Base-by-base conservation (phyloP, 176 grass and related monocot genomes). In the Eleusine coracana region DNA sequence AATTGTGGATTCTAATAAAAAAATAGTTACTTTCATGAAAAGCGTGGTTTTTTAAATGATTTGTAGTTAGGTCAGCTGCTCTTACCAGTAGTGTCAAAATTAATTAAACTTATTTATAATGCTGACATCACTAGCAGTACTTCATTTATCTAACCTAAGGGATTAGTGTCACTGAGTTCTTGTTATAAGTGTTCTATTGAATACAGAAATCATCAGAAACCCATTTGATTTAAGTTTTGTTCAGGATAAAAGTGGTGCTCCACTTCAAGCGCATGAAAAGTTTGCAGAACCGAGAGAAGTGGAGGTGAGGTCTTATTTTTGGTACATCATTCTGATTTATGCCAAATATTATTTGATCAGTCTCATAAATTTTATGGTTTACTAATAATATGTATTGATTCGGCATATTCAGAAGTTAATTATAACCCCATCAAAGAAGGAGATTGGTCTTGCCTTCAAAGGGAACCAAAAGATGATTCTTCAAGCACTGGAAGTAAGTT, bases 381-480 rank as follows among this genome's bases (percentile, higher is more conserved):
- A 17, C 39, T 80, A 78, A 37, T 85, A 74, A 71, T 15, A 70
- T 63, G 34, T 62, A 78, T 65, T 37, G 54, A 83, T 79, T 93
- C 38, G 50, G 42, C 28, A 74, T 73, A 50, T 90, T 76, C 83
- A 96, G 96, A 98, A 98, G 41, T 62, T 98, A 73, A 82, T 98
- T 79, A 89, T 98, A 87, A 91, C 89, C 16, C 96, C 96, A 73
- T 98, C 96, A 79, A 98, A 98, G 82, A 96, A 96, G 81, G 96
- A 98, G 25, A 83, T 98, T 42, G 96, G 93, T 59, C 93, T 95
- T 88, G 93, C 91, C 3, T 98, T 98, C 61, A 98, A 98, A 87
- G 96, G 93, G 20, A 90, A 58, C 73, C 96, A 98, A 65, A 96
- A 84, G 80, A 89, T 88, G 92, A 87, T 98, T 25, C 72, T 98